Base-by-base conservation (phyloP, 306 rosid genomes). In the Quercus rubra region DNA sequence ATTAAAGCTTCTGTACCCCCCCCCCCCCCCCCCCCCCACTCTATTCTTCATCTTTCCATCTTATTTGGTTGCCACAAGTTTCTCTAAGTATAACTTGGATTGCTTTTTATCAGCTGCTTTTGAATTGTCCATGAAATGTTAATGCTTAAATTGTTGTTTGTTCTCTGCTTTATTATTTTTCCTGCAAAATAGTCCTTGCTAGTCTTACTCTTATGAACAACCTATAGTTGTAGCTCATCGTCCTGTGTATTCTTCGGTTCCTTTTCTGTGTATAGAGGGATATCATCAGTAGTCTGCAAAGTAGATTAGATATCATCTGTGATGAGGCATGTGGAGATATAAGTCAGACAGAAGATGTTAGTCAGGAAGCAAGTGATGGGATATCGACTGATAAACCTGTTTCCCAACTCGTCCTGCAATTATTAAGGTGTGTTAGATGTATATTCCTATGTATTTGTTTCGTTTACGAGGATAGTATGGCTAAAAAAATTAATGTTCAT, bases 231-330 rank as follows among this genome's bases (percentile, higher is more conserved):
- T 28, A 51, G 59, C 58, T 71, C 55, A 19, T 76, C 31, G 74
- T 81, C 61, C 66, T 23, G 21, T 80, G 57, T 70, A 11, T 15
- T 73, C 51, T 27, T 70, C 74, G 71, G 70, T 62, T 79, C 38
- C 43, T 46, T 77, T 79, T 67, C 23, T 78, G 72, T 79, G 78
- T 72, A 52, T 61, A 92, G 98, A 95, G 88, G 85, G 98, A 95
- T 86, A 95, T 95, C 85, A 88, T 88, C 78, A 84, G 12, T 18
- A 95, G 98, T 87, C 84, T 95, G 83, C 94, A 77, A 58, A 91
- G 99, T 89, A 91, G 99, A 88, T 82, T 95, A 81, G 99, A 87
- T 85, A 90, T 92, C 80, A 91, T 95, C 76, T 79, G 97, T 78
- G 97, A 95, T 58, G 99, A 92, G 86, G 90, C 83, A 77, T 92